These are phyloP conservation scores for Endothia cerciana DNA, from an alignment of 2,329 filamentous ascomycete species.

Conservation along the genomic window DNA sequence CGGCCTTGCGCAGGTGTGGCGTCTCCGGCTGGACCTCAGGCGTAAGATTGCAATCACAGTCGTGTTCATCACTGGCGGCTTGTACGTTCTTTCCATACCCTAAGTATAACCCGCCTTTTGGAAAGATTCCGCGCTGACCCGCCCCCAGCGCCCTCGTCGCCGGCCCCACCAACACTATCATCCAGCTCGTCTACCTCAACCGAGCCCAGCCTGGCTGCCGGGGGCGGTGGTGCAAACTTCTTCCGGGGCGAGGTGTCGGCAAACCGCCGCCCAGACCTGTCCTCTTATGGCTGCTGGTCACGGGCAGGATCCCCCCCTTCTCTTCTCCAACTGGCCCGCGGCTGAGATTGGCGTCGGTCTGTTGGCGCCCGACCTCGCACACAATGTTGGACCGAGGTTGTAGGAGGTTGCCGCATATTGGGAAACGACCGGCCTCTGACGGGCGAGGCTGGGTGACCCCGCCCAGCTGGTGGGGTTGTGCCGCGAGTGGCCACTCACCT, in stretches of 20 bases:
- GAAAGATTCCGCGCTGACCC: neutral
- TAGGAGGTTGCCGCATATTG: too few species aligned
- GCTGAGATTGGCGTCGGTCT: conserved; percentile 29
- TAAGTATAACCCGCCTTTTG: neutral
- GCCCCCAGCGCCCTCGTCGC: conserved; percentile 25
- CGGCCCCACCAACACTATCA: conserved; percentile 27
- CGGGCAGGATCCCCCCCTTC: conserved; percentile 24
- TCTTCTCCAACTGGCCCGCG: conserved; percentile 29
- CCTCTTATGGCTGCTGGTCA: neutral
- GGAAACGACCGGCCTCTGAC: too few species aligned
- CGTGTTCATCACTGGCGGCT: conserved; percentile 27
- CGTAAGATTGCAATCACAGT: conserved; percentile 25
- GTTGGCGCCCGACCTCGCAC: conserved; percentile 28
- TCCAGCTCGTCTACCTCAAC: conserved; percentile 27
- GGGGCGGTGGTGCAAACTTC: conserved; percentile 24
- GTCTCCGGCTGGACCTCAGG: conserved; percentile 26
- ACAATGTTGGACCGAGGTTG: too few species aligned
- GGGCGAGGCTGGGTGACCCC: too few species aligned
- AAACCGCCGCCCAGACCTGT: neutral
- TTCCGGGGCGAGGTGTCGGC: conserved; percentile 23
- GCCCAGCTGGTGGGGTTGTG: too few species aligned
- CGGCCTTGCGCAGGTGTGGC: conserved; percentile 22
- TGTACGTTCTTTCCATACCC: conserved; percentile 19
- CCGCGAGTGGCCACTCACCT: too few species aligned
- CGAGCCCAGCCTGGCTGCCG: conserved; percentile 20